These are phyloP conservation scores for Gnomoniopsis sp. DNA, from an alignment of 2,329 filamentous ascomycete genomes.

Conservation along the genomic window DNA sequence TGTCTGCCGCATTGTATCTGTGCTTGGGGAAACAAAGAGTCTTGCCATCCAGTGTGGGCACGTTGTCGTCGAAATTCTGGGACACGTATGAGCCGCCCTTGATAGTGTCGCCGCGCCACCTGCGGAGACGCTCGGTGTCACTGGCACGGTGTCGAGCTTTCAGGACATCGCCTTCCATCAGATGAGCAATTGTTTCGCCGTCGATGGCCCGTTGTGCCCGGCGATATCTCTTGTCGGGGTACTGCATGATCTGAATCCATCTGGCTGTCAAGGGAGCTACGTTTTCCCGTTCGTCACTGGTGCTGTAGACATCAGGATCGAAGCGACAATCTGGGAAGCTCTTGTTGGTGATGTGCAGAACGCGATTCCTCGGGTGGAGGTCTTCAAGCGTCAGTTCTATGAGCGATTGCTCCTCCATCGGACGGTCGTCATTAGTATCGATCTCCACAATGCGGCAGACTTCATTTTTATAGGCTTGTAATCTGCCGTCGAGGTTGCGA, in stretches of 20 bases:
- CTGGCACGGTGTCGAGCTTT: conserved; percentile 18
- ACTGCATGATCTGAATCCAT: conserved; percentile 40
- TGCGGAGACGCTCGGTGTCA: conserved; percentile 28
- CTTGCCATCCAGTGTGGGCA: background rate
- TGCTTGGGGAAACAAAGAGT: conserved; percentile 28
- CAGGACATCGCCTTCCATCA: conserved; percentile 27
- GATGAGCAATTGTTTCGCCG: conserved; percentile 33
- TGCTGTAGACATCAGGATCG: conserved; percentile 18
- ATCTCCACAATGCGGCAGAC: conserved; percentile 40
- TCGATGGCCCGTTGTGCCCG: conserved; percentile 19
- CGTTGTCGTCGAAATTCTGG: conserved; percentile 25
- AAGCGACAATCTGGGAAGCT: conserved; percentile 38
- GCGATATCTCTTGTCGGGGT: conserved; percentile 26
- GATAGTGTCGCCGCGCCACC: conserved; percentile 35
- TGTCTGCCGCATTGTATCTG: conserved; percentile 66
- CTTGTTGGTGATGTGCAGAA: conserved; percentile 54
- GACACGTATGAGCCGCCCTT: conserved; percentile 36
- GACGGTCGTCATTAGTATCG: conserved; percentile 31
- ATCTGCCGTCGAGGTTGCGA: conserved; percentile 31
- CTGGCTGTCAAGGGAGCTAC: conserved; percentile 47
- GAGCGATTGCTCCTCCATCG: conserved; percentile 32
- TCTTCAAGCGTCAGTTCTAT: conserved; percentile 38
- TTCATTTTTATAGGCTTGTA: conserved; percentile 40
- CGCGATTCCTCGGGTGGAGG: conserved; percentile 36
- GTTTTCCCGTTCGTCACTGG: conserved; percentile 22